phyloP scores from a whole-genome alignment of 2,329 filamentous ascomycete species.

The Periconia sp. region DNA sequence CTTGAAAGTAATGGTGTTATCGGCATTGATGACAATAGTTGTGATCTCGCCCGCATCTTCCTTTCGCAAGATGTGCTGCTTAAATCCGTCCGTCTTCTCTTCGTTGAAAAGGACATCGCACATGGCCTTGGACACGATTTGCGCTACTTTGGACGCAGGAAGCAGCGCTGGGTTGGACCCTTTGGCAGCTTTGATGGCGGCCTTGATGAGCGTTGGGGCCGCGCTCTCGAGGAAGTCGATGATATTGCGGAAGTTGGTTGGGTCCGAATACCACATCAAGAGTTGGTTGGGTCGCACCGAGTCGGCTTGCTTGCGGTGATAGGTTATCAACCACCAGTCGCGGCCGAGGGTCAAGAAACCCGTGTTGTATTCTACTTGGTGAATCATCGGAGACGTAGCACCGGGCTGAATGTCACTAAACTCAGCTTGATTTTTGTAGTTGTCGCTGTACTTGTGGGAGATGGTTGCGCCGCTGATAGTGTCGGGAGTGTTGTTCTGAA shows the following conservation, averaged over 20 bases:
- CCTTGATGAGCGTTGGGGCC: constrained; percentile 7
- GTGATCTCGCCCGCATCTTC: constrained; percentile 6
- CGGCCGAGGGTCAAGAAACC: constrained; percentile 6
- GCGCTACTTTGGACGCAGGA: constrained; percentile 5
- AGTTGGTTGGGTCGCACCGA: constrained; percentile 2
- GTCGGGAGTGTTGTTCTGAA: constrained; percentile 14
- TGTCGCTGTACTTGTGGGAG: constrained; percentile 12
- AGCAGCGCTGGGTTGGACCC: constrained; percentile 4
- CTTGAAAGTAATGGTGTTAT: constrained; percentile 10
- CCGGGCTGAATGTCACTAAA: constrained; percentile 1
- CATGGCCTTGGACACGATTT: constrained; percentile 8
- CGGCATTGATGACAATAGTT: constrained; percentile 7
- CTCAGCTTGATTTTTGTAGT: constrained; percentile 7
- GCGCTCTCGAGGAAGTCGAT: constrained; percentile 8
- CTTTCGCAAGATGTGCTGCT: constrained; percentile 10
- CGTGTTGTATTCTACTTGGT: constrained; percentile 11
- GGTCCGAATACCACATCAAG: constrained; percentile 10
- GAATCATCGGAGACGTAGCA: background rate
- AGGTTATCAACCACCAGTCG: constrained; percentile 13
- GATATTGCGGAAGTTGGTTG: constrained; percentile 7
- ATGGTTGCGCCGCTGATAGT: constrained; percentile 7
- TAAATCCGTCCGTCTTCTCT: constrained; percentile 8
- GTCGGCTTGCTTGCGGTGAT: constrained; percentile 4
- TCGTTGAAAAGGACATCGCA: constrained; percentile 11
- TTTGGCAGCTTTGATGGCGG: constrained; percentile 1